Conservation (phyloP, 2,329 filamentous ascomycete genomes). For the Fusarium stilboides region DNA sequence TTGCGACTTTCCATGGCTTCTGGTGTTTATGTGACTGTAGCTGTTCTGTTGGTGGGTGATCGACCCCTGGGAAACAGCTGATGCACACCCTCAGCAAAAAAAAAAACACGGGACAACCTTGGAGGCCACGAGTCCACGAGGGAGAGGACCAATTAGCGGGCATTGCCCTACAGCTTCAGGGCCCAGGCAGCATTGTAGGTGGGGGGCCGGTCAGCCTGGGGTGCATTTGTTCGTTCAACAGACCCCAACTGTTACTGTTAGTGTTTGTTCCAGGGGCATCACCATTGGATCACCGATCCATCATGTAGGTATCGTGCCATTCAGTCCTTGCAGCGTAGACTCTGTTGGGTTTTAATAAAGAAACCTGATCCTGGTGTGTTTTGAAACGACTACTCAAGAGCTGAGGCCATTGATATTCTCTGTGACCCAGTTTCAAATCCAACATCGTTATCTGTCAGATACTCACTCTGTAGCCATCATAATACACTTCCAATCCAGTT, state of each 20-base stretch:
- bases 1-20: background rate
- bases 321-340: too few relatives aligned
- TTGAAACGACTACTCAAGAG: conserved; percentile 20
- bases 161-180: too few relatives aligned
- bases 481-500: background rate
- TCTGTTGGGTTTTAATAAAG: background rate
- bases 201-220: conserved; percentile 1
- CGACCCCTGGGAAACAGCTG: background rate
- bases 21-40: background rate
- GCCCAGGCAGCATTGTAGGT: conserved; percentile 3
- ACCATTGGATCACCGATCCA: conserved; percentile 1
- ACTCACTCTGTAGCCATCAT: background rate
- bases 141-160: background rate
- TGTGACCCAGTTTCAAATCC: too few relatives aligned
- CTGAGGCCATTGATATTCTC: background rate
- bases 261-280: background rate
- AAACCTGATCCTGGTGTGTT: conserved; percentile 25
- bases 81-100: background rate
- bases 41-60: background rate
- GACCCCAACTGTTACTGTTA: too few relatives aligned
- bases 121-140: background rate
- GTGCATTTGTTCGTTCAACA: background rate
- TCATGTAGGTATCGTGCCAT: too few relatives aligned
- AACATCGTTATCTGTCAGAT: too few relatives aligned
- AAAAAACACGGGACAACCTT: background rate